Evolutionary conservation across 2,329 filamentous ascomycete species (phyloP).

Genomic region (Biscogniauxia marginata): DNA sequence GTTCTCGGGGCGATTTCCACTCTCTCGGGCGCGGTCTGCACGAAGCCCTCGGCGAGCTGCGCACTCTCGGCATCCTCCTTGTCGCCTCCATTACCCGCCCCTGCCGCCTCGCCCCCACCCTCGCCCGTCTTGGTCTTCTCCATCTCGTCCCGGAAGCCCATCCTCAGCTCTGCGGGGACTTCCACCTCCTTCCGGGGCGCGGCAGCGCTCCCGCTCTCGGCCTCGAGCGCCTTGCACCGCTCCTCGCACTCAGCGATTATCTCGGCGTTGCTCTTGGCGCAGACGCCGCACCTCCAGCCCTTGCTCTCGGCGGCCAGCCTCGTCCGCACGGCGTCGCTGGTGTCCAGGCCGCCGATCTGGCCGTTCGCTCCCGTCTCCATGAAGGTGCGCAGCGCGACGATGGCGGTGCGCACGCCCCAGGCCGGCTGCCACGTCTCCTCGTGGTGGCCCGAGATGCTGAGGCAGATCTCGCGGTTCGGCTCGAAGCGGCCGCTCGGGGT

Average conservation of each 20-base stretch:
- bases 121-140: slow-evolving; percentile 36
- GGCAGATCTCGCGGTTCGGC: slow-evolving; percentile 93
- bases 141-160: slow-evolving; percentile 75
- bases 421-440: slow-evolving; percentile 99
- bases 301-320: slow-evolving; percentile 67
- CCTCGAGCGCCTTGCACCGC: slow-evolving; percentile 29
- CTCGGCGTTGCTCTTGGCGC: slow-evolving; percentile 68
- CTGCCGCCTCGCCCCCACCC: no score
- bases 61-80: slow-evolving; percentile 43
- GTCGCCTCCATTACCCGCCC: slow-evolving; percentile 6
- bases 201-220: slow-evolving; percentile 32
- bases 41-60: slow-evolving; percentile 57
- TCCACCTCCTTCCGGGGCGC: slow-evolving; percentile 40
- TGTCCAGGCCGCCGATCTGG: slow-evolving; percentile 87
- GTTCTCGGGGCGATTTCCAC: slow-evolving; percentile 19
- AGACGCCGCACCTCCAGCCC: slow-evolving; percentile 67
- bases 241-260: slow-evolving; percentile 71
- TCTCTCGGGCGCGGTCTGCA: slow-evolving; percentile 44
- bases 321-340: slow-evolving; percentile 63
- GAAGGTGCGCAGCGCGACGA: slow-evolving; percentile 77
- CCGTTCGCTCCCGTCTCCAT: slow-evolving; percentile 90
- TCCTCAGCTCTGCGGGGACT: slow-evolving; percentile 55
- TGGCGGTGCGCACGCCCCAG: slow-evolving; percentile 90
- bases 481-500: slow-evolving; percentile 93
- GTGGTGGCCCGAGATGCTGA: slow-evolving; percentile 91